Evolutionary conservation across 257 asterid genomes (phyloP), one percentile per base, ranked within the genome.

Genomic region (Ocimum tenuiflorum): DNA sequence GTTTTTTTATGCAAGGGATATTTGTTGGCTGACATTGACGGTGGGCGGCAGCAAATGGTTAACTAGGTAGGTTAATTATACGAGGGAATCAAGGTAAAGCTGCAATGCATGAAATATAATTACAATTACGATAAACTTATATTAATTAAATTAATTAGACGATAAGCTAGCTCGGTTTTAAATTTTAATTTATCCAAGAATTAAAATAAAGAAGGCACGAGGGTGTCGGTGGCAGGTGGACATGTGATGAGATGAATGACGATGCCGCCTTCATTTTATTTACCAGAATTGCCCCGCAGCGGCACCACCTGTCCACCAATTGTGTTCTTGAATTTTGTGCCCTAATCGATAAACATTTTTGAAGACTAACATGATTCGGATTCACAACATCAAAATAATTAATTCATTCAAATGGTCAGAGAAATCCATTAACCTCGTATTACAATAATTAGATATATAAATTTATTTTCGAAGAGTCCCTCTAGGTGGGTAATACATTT

Each of bases 211-310:
- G 1, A 17, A 67, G 17, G 24, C 31, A 41, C n/a, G 0, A 65
- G 63, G 62, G 43, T 55, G 73, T 53, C 63, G 73, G 57, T 55
- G 55, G 60, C 27, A 13, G 64, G 52, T 39, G 45, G 62, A 52
- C 71, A 51, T 52, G 71, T 39, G 63, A 51, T 65, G 51, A 35
- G 70, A 18, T 38, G 49, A 58, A 36, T 58, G 64, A 29, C 61
- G 61, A 55, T 15, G 24, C 1, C 24, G 6, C 19, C 61, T 55
- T 39, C 13, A 4, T 18, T 52, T 11, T 39, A 13, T 19, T 12
- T 19, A 12, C 60, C 41, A 1, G 45, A 14, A 45, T 1, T 8
- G 5, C 31, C 63, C 42, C 54, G 12, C 24, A 14, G 47, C 42
- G 41, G 7, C 54, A 24, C 45, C 56, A 45, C 55, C 17, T 62